Conservation (phyloP, 371 early-diverging fungal species). For the Syncephalastrum contaminatum region DNA sequence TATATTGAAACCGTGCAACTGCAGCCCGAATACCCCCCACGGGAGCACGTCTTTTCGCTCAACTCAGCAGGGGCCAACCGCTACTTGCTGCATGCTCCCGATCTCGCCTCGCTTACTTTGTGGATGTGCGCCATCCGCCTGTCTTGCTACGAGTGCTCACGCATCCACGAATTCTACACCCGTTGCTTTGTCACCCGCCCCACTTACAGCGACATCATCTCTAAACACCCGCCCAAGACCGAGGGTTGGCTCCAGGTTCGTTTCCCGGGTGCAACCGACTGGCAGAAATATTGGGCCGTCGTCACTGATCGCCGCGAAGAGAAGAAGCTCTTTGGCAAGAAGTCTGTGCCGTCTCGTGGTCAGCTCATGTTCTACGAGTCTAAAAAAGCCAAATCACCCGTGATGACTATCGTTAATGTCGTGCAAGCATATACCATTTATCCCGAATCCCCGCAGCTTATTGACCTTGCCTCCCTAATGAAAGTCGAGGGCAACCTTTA, state of each 20-base stretch:
- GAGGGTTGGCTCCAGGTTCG: constrained; percentile 62
- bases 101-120: constrained; percentile 9
- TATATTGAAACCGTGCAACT: constrained; percentile 42
- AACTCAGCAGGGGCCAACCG: constrained; percentile 69
- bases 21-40: constrained; percentile 25
- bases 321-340: constrained; percentile 58
- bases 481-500: constrained; percentile 43
- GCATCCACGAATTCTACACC: constrained; percentile 78
- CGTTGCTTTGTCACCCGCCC: constrained; percentile 51
- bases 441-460: constrained; percentile 55
- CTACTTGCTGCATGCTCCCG: constrained; percentile 53
- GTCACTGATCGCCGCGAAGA: constrained; percentile 53
- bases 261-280: constrained; percentile 63
- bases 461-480: constrained; percentile 37
- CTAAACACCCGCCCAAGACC: constrained; percentile 17
- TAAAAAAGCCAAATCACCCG: constrained; percentile 59
- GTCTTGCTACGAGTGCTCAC: constrained; percentile 74
- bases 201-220: constrained; percentile 1
- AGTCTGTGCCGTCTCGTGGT: constrained; percentile 48
- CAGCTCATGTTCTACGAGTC: constrained; percentile 59
- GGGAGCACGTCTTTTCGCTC: constrained; percentile 53
- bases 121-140: constrained; percentile 75
- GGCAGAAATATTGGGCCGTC: constrained; percentile 63
- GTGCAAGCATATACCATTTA: constrained; percentile 74
- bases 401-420: constrained; percentile 56